Evolutionary conservation across 805 yeast genomes (phyloP), one percentile per base, ranked within the genome.

Genomic region (Cyberlindnera misumaiensis): DNA sequence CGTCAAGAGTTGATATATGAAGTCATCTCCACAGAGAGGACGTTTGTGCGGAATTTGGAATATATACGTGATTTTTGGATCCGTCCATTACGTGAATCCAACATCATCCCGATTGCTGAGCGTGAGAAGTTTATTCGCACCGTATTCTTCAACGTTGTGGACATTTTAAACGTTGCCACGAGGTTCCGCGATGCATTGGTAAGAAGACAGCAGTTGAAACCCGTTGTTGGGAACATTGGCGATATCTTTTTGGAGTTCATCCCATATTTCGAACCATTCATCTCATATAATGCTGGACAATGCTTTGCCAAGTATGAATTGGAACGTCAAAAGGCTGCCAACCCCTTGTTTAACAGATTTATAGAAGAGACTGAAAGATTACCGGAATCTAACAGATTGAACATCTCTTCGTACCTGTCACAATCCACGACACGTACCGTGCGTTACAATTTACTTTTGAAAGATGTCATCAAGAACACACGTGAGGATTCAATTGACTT

Each of bases 341-440:
- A 93, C 60, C 82, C 95, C 34, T 75, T 83, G 44, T 90, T 93
- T 66, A 89, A 95, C n/a, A 68, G 93, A 53, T 93, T 93, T 59
- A 85, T 90, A 41, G 95, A 86, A 54, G 96, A 87, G 41, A 83
- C 89, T 4, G 94, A 85, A 51, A 76, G 86, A 53, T 68, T 83
- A 47, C 86, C 86, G 4, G 96, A 85, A 65, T 76, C 87, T 28
- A 74, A 95, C 53, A 85, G 88, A 62, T 77, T 90, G 43, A 97
- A 94, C 61, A 79, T 93, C 38, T 84, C 90, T 18, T 93, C 97
- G 0, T 93, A 88, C 54, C 70, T 93, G 46, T 86, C 96, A 6
- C 94, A 90, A 55, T 97, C 97, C 36, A 89, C 95, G 2, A 88
- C 96, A 12, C 75, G 98, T 58, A 88, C 96, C 25, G 97, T 97